A percentile compares a stretch with the other conserved stretches of the same genome.
Evolutionary conservation across 192 early-diverging fungal species (phyloP).

Genomic region (Coemansia pectinata): DNA sequence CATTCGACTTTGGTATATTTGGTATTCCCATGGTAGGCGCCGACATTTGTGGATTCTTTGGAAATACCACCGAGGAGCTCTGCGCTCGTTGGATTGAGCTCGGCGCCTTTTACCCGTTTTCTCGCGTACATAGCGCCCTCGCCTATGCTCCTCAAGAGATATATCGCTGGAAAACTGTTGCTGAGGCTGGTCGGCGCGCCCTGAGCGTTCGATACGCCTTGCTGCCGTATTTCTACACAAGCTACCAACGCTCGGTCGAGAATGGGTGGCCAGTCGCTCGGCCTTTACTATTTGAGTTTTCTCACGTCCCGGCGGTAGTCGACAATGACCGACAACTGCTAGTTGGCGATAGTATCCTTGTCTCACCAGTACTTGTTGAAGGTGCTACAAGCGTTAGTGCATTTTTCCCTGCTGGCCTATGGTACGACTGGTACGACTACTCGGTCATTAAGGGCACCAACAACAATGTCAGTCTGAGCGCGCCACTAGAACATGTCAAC

Average conservation of each 20-base stretch:
- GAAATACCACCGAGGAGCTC: constrained; percentile 61
- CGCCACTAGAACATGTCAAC: constrained; percentile 59
- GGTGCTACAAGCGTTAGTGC: constrained; percentile 58
- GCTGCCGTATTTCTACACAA: constrained; percentile 65
- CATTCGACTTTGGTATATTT: constrained; percentile 69
- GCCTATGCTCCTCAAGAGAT: constrained; percentile 59
- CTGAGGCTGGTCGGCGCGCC: constrained; percentile 57
- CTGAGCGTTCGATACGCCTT: constrained; percentile 61
- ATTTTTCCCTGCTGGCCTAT: constrained; percentile 62
- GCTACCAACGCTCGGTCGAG: constrained; percentile 52
- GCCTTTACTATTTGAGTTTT: constrained; percentile 60
- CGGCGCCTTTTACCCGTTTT: constrained; percentile 65
- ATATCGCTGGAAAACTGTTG: constrained; percentile 60
- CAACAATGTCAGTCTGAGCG: constrained; percentile 46
- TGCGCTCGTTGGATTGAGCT: constrained; percentile 67
- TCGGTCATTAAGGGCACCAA: constrained; percentile 11
- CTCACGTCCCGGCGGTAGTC: constrained; percentile 21
- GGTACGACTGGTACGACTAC: constrained; percentile 64
- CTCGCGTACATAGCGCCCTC: constrained; percentile 65
- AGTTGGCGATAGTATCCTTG: constrained; percentile 59
- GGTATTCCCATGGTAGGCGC: constrained; percentile 71
- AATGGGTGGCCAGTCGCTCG: constrained; percentile 59
- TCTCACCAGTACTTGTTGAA: constrained; percentile 61
- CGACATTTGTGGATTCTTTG: constrained; percentile 72
- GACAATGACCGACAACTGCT: constrained; percentile 64